phyloP scores from a whole-genome alignment of 805 yeast species.

The Lipomyces sp. region DNA sequence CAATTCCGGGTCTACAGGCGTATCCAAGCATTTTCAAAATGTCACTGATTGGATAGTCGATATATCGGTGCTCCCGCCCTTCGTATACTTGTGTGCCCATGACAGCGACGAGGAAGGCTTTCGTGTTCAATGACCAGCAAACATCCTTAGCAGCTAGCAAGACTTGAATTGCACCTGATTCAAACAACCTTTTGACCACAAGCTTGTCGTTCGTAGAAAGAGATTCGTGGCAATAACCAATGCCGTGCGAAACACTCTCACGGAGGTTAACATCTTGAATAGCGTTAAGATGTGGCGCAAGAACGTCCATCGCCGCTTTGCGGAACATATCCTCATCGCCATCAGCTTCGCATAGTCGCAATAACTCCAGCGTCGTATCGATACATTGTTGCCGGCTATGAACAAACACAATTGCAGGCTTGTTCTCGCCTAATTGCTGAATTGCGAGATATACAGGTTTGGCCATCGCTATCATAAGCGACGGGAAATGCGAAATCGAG shows the following conservation, averaged over 20 bases:
- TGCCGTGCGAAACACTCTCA: conserved; percentile 58
- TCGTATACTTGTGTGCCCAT: conserved; percentile 74
- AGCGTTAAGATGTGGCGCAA: conserved; percentile 51
- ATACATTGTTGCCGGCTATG: conserved; percentile 60
- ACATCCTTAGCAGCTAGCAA: conserved; percentile 68
- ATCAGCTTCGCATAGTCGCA: conserved; percentile 47
- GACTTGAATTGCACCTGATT: conserved; percentile 56
- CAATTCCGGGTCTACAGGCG: conserved; percentile 38
- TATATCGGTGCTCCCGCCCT: conserved; percentile 70
- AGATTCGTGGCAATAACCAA: conserved; percentile 64
- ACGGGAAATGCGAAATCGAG: conserved; percentile 56
- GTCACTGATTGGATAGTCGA: conserved; percentile 63
- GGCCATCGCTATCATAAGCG: conserved; percentile 57
- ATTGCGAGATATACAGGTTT: conserved; percentile 55
- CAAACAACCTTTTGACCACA: conserved; percentile 60
- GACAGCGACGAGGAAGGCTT: conserved; percentile 61
- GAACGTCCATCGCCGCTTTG: conserved; percentile 48
- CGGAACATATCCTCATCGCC: conserved; percentile 51
- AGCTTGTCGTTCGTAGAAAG: conserved; percentile 62
- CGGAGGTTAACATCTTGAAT: conserved; percentile 55
- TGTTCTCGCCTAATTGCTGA: conserved; percentile 43
- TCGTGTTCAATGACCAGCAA: conserved; percentile 53
- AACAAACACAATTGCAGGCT: conserved; percentile 58
- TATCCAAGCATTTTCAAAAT: conserved; percentile 44
- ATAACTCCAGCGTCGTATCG: conserved; percentile 55